Conservation (phyloP, 1,139 yeast species). For the Wickerhamomyces sp. region DNA sequence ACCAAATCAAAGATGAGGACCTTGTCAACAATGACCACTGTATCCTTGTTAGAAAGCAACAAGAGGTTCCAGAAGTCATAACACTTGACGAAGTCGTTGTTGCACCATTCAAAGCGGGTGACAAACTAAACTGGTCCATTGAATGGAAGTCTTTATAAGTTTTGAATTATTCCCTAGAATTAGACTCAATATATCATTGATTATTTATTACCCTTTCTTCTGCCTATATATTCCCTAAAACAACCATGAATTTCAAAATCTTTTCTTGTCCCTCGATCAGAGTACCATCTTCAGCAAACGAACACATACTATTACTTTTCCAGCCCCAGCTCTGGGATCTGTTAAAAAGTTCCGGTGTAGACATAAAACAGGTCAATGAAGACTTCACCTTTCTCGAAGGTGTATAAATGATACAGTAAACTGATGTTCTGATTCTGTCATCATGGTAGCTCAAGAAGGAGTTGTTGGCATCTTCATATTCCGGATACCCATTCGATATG, state of each 20-base stretch:
- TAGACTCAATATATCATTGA: background rate
- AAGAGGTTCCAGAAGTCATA: constrained; percentile 56
- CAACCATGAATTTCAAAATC: constrained; percentile 43
- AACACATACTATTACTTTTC: constrained; percentile 46
- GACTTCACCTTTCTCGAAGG: constrained; percentile 42
- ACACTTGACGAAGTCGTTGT: constrained; percentile 46
- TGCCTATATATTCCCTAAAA: constrained; percentile 37
- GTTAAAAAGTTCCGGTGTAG: constrained; percentile 46
- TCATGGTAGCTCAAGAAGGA: constrained; percentile 37
- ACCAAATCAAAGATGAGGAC: constrained; percentile 45
- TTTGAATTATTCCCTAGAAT: constrained; percentile 4
- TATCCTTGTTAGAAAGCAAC: constrained; percentile 45
- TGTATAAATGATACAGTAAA: constrained; percentile 46
- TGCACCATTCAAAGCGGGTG: constrained; percentile 90
- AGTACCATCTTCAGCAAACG: constrained; percentile 40
- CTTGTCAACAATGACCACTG: constrained; percentile 42
- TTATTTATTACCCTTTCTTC: constrained; percentile 1
- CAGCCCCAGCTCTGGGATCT: constrained; percentile 55
- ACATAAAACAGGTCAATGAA: constrained; percentile 43
- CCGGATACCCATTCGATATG: constrained; percentile 7
- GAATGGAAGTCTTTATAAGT: constrained; percentile 55
- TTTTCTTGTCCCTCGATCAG: constrained; percentile 36
- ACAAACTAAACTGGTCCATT: constrained; percentile 64
- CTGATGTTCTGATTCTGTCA: constrained; percentile 38
- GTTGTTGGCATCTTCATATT: constrained; percentile 12